Evolutionary conservation across 192 early-diverging fungal species (phyloP), one percentile per base, ranked within the genome.

Genomic region (Entomortierella beljakovae): DNA sequence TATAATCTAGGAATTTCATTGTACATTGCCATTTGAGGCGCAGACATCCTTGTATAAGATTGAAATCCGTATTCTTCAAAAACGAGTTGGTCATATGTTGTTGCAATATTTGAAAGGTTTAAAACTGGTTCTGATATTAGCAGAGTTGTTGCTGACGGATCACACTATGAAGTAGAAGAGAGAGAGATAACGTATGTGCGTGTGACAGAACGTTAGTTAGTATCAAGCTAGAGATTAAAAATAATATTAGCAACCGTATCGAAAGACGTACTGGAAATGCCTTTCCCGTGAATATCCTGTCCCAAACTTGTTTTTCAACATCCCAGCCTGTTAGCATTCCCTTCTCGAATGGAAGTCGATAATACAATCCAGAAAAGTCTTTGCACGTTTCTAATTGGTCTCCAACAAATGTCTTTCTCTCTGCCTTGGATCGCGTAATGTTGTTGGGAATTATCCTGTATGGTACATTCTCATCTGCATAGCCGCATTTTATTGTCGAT

Each of bases 1-100:
- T 79, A 86, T 8, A 89, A 56, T 26, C 48, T 23, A 11, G 82
- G 68, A 16, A 82, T 71, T 52, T 89, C 83, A 70, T 89, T 89
- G 62, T 82, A 83, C 18, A 86, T 70, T 59, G 85, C 87, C 57
- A 89, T 71, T 56, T 83, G 84, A 18, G 88, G 82, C 4, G 82
- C 85, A 54, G 53, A 64, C 61, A 74, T 61, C 22, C 85, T 63
- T 61, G 65, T 88, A 70, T 79, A 85, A 0, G 84, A 65, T 2
- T 80, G 28, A 73, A 96, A 96, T 53, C 87, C 85, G 61, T 93
- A 95, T 72, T 93, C 93, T 72, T 96, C 95, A 84, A 94, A 96
- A 13, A 94, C 76, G 6, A 96, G 86, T 82, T 96, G 92, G 76
- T 96, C 94, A 68, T 90, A 92, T 7, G 83, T 71, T 18, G 87